Base-by-base conservation (phyloP, 1,284 basidiomycete species). In the Paramarasmius palmivorus region DNA sequence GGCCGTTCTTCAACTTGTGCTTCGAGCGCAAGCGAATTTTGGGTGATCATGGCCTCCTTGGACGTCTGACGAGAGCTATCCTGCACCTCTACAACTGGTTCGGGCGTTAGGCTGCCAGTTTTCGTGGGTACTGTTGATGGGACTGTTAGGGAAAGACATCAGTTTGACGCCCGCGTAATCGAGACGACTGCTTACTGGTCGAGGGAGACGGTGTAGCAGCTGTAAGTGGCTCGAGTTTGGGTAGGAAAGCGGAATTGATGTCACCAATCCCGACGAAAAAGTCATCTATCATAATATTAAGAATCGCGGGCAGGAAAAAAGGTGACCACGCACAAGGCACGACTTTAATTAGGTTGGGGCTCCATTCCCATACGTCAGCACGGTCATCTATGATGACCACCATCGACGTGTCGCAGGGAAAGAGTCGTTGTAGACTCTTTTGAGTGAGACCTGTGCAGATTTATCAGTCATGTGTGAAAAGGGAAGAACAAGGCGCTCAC, bases 221-320 rank as follows among this genome's bases (percentile, higher is more conserved):
- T 26, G 78, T 68, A 20, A 86, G 61, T 4, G 84, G 75, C 56
- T 84, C 80, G 29, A 84, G 62, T 67, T 92, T 92, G 8, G 93
- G 93, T 5, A 98, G 76, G 69, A 97, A 96, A 0, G 92, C 82
- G 3, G 93, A 92, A 68, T 99, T 99, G 70, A 99, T 98, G 70
- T 99, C 96, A 47, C 96, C 96, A 60, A 97, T 98, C n/a, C 96
- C 95, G 55, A 98, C 82, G 66, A 98, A 99, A 72, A 99, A 99
- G 65, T 98, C 95, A 66, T 95, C 93, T 96, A 63, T 25, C 56
- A 41, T 45, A 52, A 23, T 55, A 38, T 34, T 53, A 39, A 38
- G 37, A 56, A 8, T 57, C 19, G 51, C 14, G 53, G 47, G 59
- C 26, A 17, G 17, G 14, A 46, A 34, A 42, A 34, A 32, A 26